phyloP scores from a whole-genome alignment of 257 asterid species.

The Solanum sejunctum region DNA sequence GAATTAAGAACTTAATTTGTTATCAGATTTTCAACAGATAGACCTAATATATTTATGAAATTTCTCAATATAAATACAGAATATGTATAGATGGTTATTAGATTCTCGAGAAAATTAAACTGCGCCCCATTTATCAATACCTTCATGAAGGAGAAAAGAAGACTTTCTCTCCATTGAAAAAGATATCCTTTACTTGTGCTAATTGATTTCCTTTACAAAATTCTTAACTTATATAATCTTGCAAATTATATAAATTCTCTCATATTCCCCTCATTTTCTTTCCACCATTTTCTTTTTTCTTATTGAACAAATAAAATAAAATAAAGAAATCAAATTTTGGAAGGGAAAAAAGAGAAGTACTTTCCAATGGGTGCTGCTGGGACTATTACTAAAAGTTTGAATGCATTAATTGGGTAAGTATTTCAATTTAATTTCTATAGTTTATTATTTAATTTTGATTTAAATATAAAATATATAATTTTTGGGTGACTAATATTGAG shows the following conservation, averaged over 20 bases:
- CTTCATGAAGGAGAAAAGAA: slow-evolving; percentile 33
- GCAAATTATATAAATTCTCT: background rate
- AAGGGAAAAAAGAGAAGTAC: background rate
- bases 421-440: background rate
- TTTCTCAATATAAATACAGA: too few relatives aligned
- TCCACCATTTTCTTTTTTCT: too few relatives aligned
- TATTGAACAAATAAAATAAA: background rate
- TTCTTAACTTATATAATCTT: background rate
- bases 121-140: background rate
- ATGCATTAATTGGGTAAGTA: slow-evolving; percentile 58
- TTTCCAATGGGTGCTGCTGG: slow-evolving; percentile 53
- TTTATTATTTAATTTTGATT: background rate
- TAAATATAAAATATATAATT: background rate
- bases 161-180: slow-evolving; percentile 21
- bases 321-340: background rate
- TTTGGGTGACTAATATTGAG: background rate
- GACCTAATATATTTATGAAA: background rate
- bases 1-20: background rate
- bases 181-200: slow-evolving; percentile 40
- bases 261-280: background rate
- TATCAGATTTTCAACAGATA: background rate
- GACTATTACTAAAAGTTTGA: slow-evolving; percentile 54
- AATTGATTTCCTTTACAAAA: background rate
- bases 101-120: background rate
- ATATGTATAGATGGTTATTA: background rate